Evolutionary conservation across 768 basidiomycete genomes (phyloP), one percentile per base, ranked within the genome.

Genomic region (Phlebiopsis gigantea): DNA sequence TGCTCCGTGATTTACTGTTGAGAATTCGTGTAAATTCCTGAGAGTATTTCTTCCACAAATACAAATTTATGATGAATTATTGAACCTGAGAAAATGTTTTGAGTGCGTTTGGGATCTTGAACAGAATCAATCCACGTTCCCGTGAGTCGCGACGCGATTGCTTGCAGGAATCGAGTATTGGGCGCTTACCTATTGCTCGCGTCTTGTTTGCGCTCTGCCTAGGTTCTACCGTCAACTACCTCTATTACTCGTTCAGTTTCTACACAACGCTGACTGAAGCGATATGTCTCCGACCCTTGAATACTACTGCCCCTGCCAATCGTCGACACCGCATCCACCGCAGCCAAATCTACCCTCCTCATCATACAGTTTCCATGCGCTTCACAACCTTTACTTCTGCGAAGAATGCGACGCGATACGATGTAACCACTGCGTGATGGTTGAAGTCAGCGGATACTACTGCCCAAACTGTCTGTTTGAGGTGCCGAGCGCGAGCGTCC

Each of bases 391-490:
- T 7, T 97, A 93, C 72, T 98, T 98, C 70, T 99, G 97, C 71
- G 95, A 98, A 71, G 96, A 98, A 80, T 99, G 97, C 71, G 96
- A 98, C 71, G 88, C 90, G 1, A 82, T 99, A 44, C 78, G 94
- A 56, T 99, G 97, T 68, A 90, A 97, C 69, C 81, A 86, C 61
- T 99, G 97, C 64, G 92, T 96, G 1, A 80, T 86, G 7, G 77
- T 93, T 44, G 97, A 99, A 81, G 90, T 98, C 68, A 90, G 92
- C 68, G 92, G 91, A 43, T 99, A 98, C 70, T 98, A 93, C 71
- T 99, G 97, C 69, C 97, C 97, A 29, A 95, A 96, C 69, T 99
- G 97, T 70, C 78, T 98, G 17, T 99, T 98, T 70, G 97, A 99
- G 69, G 97, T 99, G 10, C 96, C 97, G 0, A 93, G 88, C 68